Evolutionary conservation across 2,329 filamentous ascomycete genomes (phyloP).

Genomic region (Fusarium sp.): DNA sequence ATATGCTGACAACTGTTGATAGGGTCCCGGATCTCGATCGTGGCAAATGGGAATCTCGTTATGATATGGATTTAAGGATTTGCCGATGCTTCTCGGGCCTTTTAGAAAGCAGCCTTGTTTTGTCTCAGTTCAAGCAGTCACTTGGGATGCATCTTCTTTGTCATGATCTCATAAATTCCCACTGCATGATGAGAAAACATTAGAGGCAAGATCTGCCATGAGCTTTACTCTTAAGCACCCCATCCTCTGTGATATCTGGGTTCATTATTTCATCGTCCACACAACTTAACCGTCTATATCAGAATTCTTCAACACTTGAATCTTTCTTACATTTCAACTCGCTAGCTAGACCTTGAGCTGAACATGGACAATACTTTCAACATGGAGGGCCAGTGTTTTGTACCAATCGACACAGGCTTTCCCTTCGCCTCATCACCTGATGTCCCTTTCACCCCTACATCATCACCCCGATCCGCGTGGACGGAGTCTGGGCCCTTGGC

Average conservation of each 20-base stretch:
- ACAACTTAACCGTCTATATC: too few species aligned
- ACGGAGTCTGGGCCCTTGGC: neutral
- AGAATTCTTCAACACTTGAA: neutral
- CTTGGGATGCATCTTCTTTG: neutral
- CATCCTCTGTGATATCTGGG: neutral
- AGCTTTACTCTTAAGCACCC: neutral
- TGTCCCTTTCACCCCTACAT: neutral
- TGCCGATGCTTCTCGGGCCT: neutral
- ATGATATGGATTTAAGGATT: accelerated
- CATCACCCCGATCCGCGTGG: neutral
- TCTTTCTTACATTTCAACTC: too few species aligned
- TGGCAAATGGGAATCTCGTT: neutral
- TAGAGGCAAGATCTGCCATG: neutral
- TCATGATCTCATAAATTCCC: neutral
- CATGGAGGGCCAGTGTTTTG: neutral
- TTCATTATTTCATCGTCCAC: neutral
- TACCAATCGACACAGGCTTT: neutral
- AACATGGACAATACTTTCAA: neutral
- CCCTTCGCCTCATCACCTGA: neutral
- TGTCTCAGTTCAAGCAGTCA: neutral
- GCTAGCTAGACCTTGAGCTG: neutral
- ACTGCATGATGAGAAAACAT: neutral
- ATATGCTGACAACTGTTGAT: neutral
- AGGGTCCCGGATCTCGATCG: neutral
- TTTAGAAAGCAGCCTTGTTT: neutral